Conservation (phyloP, 805 yeast genomes). For the Yamadazyma paraphyllophila region DNA sequence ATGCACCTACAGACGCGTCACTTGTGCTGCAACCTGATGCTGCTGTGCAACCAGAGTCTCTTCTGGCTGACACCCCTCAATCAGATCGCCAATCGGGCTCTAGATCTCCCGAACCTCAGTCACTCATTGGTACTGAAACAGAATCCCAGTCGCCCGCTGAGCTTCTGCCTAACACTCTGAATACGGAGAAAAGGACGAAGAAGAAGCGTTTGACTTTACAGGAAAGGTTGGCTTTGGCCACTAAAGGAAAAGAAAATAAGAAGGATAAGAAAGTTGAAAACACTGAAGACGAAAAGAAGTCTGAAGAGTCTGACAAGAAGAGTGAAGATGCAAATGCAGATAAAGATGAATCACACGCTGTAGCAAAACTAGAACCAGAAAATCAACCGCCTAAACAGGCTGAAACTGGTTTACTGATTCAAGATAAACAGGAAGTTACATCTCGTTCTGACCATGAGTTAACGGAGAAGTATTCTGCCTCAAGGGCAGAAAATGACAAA, state of each 20-base stretch:
- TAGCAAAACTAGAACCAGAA: too few species aligned
- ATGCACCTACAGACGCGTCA: neutral
- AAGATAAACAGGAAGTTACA: too few species aligned
- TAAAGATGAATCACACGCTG: too few species aligned
- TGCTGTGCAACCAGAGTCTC: too few species aligned
- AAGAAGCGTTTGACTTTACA: slow-evolving; percentile 73
- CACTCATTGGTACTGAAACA: neutral
- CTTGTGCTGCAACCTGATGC: neutral
- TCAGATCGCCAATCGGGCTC: too few species aligned
- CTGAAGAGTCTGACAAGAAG: neutral
- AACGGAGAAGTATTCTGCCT: neutral
- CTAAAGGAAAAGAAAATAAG: slow-evolving; percentile 42
- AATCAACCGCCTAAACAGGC: too few species aligned
- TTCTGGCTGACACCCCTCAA: too few species aligned
- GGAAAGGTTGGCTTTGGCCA: slow-evolving; percentile 82
- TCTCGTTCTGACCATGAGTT: neutral
- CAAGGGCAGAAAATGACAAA: too few species aligned
- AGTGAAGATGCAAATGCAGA: too few species aligned
- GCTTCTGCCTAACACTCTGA: neutral
- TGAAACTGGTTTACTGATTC: too few species aligned
- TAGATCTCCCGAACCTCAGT: too few species aligned
- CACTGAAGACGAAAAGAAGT: neutral
- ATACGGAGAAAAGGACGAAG: slow-evolving; percentile 14
- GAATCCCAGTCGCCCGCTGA: neutral
- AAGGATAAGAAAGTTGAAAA: neutral